Conservation (phyloP, 495 filamentous ascomycete species). For the Penicillium pulvis region DNA sequence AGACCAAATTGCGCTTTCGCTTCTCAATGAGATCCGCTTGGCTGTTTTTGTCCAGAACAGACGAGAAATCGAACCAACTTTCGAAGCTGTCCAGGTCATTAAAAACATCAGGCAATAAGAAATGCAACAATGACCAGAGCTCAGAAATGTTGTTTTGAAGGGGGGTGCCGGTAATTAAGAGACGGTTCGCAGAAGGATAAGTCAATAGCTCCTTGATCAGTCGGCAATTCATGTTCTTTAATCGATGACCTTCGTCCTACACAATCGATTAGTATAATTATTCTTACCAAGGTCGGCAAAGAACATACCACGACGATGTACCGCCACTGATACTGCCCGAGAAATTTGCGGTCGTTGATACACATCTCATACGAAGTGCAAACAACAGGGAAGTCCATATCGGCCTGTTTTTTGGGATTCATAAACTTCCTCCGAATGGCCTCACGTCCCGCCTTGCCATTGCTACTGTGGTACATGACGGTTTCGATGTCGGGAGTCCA, state of each 20-base stretch:
- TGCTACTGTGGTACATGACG: conserved; percentile 79
- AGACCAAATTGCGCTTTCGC: conserved; percentile 76
- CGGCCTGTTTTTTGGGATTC: conserved; percentile 58
- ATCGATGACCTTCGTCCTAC: conserved; percentile 88
- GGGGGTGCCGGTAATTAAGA: conserved; percentile 94
- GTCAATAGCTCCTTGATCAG: conserved; percentile 85
- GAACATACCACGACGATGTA: conserved; percentile 89
- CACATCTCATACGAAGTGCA: conserved; percentile 98
- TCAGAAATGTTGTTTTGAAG: conserved; percentile 98
- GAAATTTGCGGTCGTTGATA: conserved; percentile 83
- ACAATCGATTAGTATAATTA: conserved; percentile 50
- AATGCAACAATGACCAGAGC: conserved; percentile 98
- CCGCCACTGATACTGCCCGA: conserved; percentile 88
- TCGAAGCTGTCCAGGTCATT: conserved; percentile 93
- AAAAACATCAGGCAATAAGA: conserved; percentile 97
- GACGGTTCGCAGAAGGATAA: conserved; percentile 68
- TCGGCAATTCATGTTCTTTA: conserved; percentile 97
- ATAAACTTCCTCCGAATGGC: conserved; percentile 66
- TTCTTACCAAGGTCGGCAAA: neutral
- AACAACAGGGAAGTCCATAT: conserved; percentile 71
- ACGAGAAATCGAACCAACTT: conserved; percentile 90
- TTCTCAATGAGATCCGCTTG: conserved; percentile 89
- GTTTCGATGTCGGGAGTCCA: conserved; percentile 92
- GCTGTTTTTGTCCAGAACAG: conserved; percentile 96
- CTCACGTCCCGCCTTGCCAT: conserved; percentile 71